Percentiles rank a stretch among this genome's conserved stretches.
phyloP scores from a whole-genome alignment of 495 filamentous ascomycete genomes.

The Neurospora intermedia region DNA sequence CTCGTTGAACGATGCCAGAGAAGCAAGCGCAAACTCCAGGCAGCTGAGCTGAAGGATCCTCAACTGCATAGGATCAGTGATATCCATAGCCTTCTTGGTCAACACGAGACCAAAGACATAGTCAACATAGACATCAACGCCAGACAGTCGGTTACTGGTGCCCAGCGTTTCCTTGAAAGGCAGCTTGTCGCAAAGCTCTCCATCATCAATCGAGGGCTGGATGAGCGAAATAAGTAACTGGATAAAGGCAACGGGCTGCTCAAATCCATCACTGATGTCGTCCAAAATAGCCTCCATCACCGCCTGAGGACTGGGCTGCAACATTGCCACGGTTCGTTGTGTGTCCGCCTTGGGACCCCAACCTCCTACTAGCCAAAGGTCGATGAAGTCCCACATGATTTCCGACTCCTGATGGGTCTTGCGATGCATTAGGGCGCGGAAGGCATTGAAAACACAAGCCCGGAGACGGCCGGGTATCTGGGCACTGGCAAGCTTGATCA shows the following conservation, averaged over 20 bases:
- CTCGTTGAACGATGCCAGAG: conserved; percentile 81
- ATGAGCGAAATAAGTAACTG: conserved; percentile 59
- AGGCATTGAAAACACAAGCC: conserved; percentile 60
- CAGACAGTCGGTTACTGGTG: conserved; percentile 63
- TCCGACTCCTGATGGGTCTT: conserved; percentile 50
- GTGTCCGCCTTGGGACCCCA: conserved; percentile 27
- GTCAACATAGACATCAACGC: conserved; percentile 87
- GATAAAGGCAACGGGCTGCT: conserved; percentile 75
- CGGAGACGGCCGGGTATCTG: conserved; percentile 61
- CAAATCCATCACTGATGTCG: conserved; percentile 57
- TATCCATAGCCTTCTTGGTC: conserved; percentile 45
- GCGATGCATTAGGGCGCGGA: conserved; percentile 55
- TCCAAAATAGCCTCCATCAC: conserved; percentile 45
- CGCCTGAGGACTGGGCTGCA: conserved; percentile 29
- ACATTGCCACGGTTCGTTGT: conserved; percentile 22
- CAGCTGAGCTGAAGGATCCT: conserved; percentile 64
- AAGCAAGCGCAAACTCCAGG: conserved; percentile 64
- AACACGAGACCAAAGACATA: conserved; percentile 72
- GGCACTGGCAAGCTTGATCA: conserved; percentile 60
- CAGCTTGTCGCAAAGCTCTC: conserved; percentile 56
- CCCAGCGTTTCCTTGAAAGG: conserved; percentile 86
- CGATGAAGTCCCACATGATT: conserved; percentile 58
- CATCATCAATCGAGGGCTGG: conserved; percentile 44
- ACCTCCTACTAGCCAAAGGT: conserved; percentile 57
- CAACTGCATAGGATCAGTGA: conserved; percentile 50